Percentiles rank a stretch among this genome's conserved stretches.
phyloP scores from a whole-genome alignment of 148 eudicot species.

The Polygonum aviculare region DNA sequence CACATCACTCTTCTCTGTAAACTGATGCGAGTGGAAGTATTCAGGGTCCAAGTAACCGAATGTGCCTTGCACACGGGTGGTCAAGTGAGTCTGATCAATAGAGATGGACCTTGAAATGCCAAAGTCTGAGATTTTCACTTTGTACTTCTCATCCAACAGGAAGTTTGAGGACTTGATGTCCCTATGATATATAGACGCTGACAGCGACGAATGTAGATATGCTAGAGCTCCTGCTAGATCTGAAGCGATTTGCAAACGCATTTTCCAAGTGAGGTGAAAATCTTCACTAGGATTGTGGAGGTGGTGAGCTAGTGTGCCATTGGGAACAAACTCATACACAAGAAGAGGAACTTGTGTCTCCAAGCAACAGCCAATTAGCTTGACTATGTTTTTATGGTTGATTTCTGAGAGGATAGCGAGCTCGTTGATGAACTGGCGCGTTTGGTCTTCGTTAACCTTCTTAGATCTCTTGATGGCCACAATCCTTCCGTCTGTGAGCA shows the following conservation, averaged over 20 bases:
- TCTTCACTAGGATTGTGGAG: neutral
- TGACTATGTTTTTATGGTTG: neutral
- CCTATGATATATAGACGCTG: slow-evolving; percentile 9
- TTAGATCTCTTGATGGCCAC: slow-evolving; percentile 14
- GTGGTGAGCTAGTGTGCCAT: neutral
- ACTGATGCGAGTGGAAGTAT: neutral
- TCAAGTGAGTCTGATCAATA: slow-evolving; percentile 6
- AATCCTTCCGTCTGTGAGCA: neutral
- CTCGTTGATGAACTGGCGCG: slow-evolving; percentile 11
- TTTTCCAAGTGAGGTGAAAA: slow-evolving; percentile 2
- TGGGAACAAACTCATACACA: slow-evolving; percentile 7
- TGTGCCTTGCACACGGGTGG: neutral
- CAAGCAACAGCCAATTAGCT: slow-evolving; percentile 2
- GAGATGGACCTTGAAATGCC: neutral
- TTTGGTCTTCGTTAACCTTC: neutral
- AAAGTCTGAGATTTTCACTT: neutral
- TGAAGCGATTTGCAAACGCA: neutral
- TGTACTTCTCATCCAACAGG: neutral
- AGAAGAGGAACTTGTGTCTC: slow-evolving; percentile 11
- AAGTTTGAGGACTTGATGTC: slow-evolving; percentile 14
- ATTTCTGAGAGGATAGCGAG: slow-evolving; percentile 3
- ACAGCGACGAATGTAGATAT: neutral
- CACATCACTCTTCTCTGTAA: neutral
- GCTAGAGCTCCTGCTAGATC: neutral
- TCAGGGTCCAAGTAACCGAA: slow-evolving; percentile 2